A percentile compares a stretch with the other conserved stretches of the same genome.
phyloP scores from a whole-genome alignment of 352 stramenopile species.

The Phytophthora quininea region DNA sequence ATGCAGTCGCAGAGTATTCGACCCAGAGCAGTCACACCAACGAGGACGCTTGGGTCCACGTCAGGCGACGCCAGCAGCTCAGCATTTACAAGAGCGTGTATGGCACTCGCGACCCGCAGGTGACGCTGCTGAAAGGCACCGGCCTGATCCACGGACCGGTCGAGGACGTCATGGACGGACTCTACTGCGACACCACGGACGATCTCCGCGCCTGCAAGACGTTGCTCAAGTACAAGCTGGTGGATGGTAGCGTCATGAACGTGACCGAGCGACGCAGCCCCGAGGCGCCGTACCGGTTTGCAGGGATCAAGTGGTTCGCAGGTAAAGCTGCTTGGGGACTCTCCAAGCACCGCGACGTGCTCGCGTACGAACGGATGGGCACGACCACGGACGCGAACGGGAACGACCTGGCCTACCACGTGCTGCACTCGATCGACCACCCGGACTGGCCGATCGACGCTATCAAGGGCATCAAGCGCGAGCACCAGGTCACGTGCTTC shows the following conservation, averaged over 20 bases:
- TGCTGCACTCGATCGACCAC: slow-evolving; percentile 65
- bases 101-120: slow-evolving; percentile 41
- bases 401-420: slow-evolving; percentile 56
- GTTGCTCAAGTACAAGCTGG: slow-evolving; percentile 48
- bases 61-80: slow-evolving; percentile 41
- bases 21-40: slow-evolving; percentile 36
- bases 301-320: slow-evolving; percentile 57
- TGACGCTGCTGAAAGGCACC: slow-evolving; percentile 49
- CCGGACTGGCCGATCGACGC: slow-evolving; percentile 50
- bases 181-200: slow-evolving; percentile 55
- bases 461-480: slow-evolving; percentile 55
- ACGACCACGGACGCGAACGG: slow-evolving; percentile 52
- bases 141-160: slow-evolving; percentile 42
- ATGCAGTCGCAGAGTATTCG: slow-evolving; percentile 46
- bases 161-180: slow-evolving; percentile 51
- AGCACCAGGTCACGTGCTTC: slow-evolving; percentile 55
- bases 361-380: slow-evolving; percentile 61
- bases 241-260: slow-evolving; percentile 53
- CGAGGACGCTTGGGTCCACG: slow-evolving; percentile 48
- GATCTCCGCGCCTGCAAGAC: slow-evolving; percentile 47
- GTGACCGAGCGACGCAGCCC: slow-evolving; percentile 36
- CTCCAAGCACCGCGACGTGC: slow-evolving; percentile 44
- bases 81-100: slow-evolving; percentile 58
- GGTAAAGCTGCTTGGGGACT: slow-evolving; percentile 46
- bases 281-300: slow-evolving; percentile 47